Evolutionary conservation across 116 monocot genomes (phyloP), one percentile per base, ranked within the genome.

Genomic region (Trichopus zeylanicus): DNA sequence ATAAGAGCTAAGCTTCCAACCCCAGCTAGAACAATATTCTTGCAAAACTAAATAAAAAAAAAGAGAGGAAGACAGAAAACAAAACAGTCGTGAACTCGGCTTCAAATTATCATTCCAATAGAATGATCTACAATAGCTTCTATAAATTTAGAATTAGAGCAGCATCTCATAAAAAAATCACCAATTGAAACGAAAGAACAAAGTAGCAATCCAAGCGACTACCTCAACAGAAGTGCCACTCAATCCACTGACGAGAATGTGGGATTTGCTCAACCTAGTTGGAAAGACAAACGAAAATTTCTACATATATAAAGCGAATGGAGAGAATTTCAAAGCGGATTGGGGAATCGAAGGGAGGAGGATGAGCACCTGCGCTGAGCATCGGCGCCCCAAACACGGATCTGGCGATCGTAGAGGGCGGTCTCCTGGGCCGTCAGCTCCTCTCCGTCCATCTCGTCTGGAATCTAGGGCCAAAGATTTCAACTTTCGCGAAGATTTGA

Each of bases 331-430:
- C 49, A 21, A 49, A 49, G 22, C 49, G 8, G 9, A 49, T 21
- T 20, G 0, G 3, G 22, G 22, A 20, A 49, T n/a, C n/a, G n/a
- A 13, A 56, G 31, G 11, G 30, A 15, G 15, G 19, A 25, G 6
- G 13, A 7, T 20, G 26, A 42, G 24, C 24, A 87, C 95, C 91
- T 73, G 55, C 78, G 81, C 75, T 97, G 91, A 9, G 95, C 87
- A 37, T 98, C 82, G 51, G 91, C 98, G 56, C 91, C 98, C 98
- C 98, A 98, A 0, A 98, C 91, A n/a, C 98, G 87, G 34, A 91
- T 98, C 78, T 98, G 98, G 29, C 91, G 87, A 28, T 98, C 98
- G 66, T 91, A 98, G 3, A 91, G 78, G 19, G 91, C 98, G 0
- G 91, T 98, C 66, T 98, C 82, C 63, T 98, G 91, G 46, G 84